Conservation (phyloP, 306 rosid genomes). For the Trifolium dubium region DNA sequence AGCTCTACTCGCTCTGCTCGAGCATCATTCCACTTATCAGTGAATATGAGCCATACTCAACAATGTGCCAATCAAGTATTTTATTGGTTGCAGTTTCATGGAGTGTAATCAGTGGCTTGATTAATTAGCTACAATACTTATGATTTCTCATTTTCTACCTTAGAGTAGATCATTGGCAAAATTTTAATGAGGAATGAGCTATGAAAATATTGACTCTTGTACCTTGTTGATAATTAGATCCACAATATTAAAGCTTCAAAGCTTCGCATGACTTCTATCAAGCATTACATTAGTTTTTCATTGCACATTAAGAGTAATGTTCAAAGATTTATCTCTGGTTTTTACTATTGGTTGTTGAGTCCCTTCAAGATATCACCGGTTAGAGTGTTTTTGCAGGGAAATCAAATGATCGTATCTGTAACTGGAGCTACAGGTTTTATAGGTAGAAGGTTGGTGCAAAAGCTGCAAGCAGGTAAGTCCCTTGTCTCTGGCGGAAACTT, state of each 20-base stretch:
- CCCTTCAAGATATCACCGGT: conserved; percentile 50
- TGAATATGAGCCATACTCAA: not conserved
- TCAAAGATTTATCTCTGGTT: too few species aligned
- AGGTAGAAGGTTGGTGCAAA: conserved; percentile 88
- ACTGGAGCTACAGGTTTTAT: conserved; percentile 99
- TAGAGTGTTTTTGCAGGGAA: conserved; percentile 56
- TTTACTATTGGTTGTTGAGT: conserved; percentile 25
- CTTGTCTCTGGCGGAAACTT: conserved; percentile 33
- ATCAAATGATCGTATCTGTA: conserved; percentile 72
- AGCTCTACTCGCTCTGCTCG: not conserved
- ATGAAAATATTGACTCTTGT: not conserved
- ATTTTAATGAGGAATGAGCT: not conserved
- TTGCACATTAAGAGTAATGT: conserved; percentile 10
- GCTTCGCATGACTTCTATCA: not conserved
- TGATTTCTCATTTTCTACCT: conserved; percentile 25
- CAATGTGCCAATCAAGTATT: not conserved
- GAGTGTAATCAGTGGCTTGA: not conserved
- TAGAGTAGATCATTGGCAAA: not conserved
- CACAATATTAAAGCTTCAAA: not conserved
- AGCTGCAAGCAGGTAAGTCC: conserved; percentile 78
- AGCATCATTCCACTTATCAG: not conserved
- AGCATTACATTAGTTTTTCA: conserved; percentile 1
- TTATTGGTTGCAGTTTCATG: conserved; percentile 22
- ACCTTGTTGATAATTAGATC: not conserved
- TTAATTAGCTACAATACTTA: not conserved